Evolutionary conservation across 768 basidiomycete species (phyloP).

Genomic region (Naganishia vaughanmartiniae): DNA sequence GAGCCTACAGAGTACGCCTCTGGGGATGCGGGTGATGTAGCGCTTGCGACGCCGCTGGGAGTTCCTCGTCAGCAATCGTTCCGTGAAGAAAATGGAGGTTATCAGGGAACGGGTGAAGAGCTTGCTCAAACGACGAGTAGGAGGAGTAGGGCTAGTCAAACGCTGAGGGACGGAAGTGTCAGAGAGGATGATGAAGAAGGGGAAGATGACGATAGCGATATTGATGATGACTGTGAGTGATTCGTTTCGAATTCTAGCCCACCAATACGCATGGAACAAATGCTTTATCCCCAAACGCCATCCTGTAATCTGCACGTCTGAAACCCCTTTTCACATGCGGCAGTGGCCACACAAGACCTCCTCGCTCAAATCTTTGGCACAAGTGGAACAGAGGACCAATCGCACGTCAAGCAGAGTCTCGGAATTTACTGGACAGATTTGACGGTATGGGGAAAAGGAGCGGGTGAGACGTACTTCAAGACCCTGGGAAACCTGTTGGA

Average conservation of each 20-base stretch:
- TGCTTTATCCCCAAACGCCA: neutral
- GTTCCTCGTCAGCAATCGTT: conserved; percentile 1
- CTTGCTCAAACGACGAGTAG: neutral
- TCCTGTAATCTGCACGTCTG: neutral
- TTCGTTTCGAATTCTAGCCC: neutral
- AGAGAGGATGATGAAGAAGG: conserved; percentile 6
- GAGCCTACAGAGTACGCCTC: conserved; percentile 6
- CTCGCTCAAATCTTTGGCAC: conserved; percentile 25
- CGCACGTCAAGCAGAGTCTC: conserved; percentile 20
- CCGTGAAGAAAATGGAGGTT: neutral
- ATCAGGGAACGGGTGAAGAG: neutral
- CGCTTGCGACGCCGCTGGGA: conserved; percentile 14
- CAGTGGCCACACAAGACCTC: conserved; percentile 18
- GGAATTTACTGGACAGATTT: conserved; percentile 11
- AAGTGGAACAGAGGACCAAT: conserved; percentile 15
- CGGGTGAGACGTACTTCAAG: conserved; percentile 13
- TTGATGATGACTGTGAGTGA: conserved; percentile 18
- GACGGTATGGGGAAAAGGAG: conserved; percentile 17
- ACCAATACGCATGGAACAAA: neutral
- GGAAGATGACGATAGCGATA: conserved; percentile 1
- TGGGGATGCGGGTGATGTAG: conserved; percentile 4
- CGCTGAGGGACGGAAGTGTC: neutral
- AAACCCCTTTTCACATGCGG: neutral
- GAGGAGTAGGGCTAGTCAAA: conserved; percentile 9
- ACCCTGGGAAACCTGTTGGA: conserved; percentile 2